Evolutionary conservation across 805 yeast genomes (phyloP), one percentile per base, ranked within the genome.

Genomic region (Candida hispaniensis): DNA sequence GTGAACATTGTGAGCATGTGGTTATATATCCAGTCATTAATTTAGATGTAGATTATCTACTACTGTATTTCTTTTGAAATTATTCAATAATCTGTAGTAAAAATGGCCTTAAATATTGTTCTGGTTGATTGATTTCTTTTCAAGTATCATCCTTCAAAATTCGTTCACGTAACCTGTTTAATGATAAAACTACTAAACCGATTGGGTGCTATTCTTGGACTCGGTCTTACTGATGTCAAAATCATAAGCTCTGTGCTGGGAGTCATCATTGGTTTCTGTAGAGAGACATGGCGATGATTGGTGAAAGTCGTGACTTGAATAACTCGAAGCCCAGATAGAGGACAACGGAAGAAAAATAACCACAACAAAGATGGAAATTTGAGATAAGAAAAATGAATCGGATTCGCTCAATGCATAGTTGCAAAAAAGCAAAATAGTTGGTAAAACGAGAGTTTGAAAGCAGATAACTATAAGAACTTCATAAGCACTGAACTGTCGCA

Each of bases 281-380:
- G n/a, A n/a, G n/a, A n/a, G n/a, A n/a, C n/a, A n/a, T n/a, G n/a
- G n/a, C n/a, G n/a, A n/a, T n/a, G n/a, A n/a, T n/a, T n/a, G n/a
- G n/a, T n/a, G n/a, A n/a, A n/a, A n/a, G n/a, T n/a, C n/a, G n/a
- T n/a, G n/a, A n/a, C n/a, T n/a, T n/a, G n/a, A n/a, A n/a, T n/a
- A n/a, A n/a, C n/a, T n/a, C 2, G 36, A 23, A 7, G 95, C 93
- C 96, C 96, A 85, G 69, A 85, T 68, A 0, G 94, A 72, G 0
- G 94, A 73, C 30, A 86, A 55, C 1, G 95, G 95, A 36, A 85
- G 60, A 3, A 86, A 79, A 16, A 81, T 50, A 0, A 79, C 77
- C 12, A 79, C 75, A 5, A 83, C 46, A 14, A 79, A 59, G 2
- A 72, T 58, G 2, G 81, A 72, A 17, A 79, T 49, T 3, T 76